Evolutionary conservation across 768 basidiomycete genomes (phyloP), one percentile per base, ranked within the genome.

Genomic region (Agaricus blazei): DNA sequence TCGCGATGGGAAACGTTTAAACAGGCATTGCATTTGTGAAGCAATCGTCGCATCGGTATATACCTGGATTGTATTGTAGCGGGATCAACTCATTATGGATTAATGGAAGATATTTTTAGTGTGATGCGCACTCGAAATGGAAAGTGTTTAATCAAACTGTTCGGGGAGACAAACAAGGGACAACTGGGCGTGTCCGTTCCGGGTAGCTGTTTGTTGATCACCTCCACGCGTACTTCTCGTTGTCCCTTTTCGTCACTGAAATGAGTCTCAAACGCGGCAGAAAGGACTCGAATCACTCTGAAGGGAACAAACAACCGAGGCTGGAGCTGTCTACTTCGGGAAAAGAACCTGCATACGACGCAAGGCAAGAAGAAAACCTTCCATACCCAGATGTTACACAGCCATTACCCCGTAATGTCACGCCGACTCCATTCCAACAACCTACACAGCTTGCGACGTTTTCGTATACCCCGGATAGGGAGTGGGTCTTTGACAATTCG

Each of bases 361-460:
- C 27, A 38, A 11, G 27, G 29, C 9, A 27, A 31, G 52, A 40
- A 15, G 31, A 47, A 46, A 38, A 7, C 8, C 52, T 47, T 40
- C n/a, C 26, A 27, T 52, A 54, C 31, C 44, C 52, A 28, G 38
- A 54, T 40, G 47, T 26, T 14, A 41, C 14, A 29, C 38, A 15
- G 15, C 37, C 46, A 15, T 36, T 28, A 9, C 9, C 52, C 0
- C n/a, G 27, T 23, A 48, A 51, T 53, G 24, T 54, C 56, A 59
- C 59, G 48, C 63, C 60, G 45, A 68, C 72, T 23, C 75, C 81
- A 1, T 87, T 90, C 59, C 90, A 91, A 63, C 82, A 85, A 57
- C 90, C 90, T 2, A 78, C 74, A 3, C 83, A 79, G 27, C 67
- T 92, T 7, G 72, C 84, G 24, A 81, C 88, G 0, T 92, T 90